These are phyloP conservation scores for Fraxinus pennsylvanica DNA, from an alignment of 257 asterid genomes.

Conservation along the genomic window DNA sequence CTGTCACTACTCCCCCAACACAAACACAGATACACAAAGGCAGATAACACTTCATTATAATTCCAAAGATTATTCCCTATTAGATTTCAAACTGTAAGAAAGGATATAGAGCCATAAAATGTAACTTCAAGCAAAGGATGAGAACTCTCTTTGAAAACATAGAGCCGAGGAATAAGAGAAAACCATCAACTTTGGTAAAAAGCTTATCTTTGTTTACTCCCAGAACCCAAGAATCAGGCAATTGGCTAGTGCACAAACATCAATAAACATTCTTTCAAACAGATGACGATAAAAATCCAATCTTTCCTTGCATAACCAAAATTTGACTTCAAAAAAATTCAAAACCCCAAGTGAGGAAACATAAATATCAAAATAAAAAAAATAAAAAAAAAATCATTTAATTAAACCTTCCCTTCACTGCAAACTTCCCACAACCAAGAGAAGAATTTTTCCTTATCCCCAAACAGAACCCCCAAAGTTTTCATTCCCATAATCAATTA, in stretches of 20 bases:
- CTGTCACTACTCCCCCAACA: neutral
- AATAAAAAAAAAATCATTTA: neutral
- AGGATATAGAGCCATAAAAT: too few species aligned
- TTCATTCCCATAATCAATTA: conserved; percentile 10
- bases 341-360: conserved; percentile 1
- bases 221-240: neutral
- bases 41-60: neutral
- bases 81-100: too few species aligned
- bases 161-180: neutral
- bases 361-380: neutral
- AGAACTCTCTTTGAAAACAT: neutral
- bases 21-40: too few species aligned
- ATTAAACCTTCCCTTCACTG: conserved; percentile 15
- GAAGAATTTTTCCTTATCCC: conserved; percentile 18
- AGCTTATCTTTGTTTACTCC: neutral
- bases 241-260: neutral
- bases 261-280: neutral
- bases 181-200: neutral
- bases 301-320: neutral
- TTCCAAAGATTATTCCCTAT: too few species aligned
- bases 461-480: neutral
- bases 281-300: neutral
- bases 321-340: neutral
- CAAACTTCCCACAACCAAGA: conserved; percentile 19
- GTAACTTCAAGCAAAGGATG: neutral